phyloP scores from a whole-genome alignment of 1,284 basidiomycete species.

The Thecaphora thlaspeos region DNA sequence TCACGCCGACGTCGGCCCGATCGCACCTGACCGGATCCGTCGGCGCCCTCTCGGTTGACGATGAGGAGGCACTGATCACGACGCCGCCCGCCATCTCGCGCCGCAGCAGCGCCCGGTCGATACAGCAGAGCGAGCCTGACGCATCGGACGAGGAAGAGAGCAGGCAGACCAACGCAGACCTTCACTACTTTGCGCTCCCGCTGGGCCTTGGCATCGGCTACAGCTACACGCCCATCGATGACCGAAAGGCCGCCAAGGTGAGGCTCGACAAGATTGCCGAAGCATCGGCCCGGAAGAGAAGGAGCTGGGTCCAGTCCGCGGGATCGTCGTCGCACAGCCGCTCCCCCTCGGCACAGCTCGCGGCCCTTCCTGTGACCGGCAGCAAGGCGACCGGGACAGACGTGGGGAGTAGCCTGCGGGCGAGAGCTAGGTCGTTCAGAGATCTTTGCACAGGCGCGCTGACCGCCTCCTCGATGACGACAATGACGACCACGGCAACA shows the following conservation, averaged over 20 bases:
- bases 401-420: conserved; percentile 5
- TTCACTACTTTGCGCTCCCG: conserved; percentile 29
- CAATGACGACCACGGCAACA: too few species aligned
- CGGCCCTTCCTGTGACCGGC: conserved; percentile 7
- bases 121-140: conserved; percentile 12
- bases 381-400: too few species aligned
- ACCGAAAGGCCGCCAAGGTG: conserved; percentile 12
- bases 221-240: conserved; percentile 24
- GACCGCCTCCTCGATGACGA: too few species aligned
- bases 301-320: conserved; percentile 4
- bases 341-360: background rate
- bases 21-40: background rate
- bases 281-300: conserved; percentile 2
- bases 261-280: conserved; percentile 10
- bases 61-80: conserved; percentile 31
- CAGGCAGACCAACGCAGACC: conserved; percentile 15
- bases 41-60: conserved; percentile 18
- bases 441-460: conserved; percentile 27
- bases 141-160: conserved; percentile 16
- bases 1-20: too few species aligned
- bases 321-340: conserved; percentile 11
- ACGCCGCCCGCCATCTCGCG: conserved; percentile 27
- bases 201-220: conserved; percentile 36
- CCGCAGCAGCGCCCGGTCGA: conserved; percentile 19
- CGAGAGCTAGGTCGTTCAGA: conserved; percentile 26